Percentiles rank a stretch among this genome's conserved stretches.
These are phyloP conservation scores for Ascocoryne sarcoides DNA, from an alignment of 2,329 filamentous ascomycete genomes.

Conservation along the genomic window DNA sequence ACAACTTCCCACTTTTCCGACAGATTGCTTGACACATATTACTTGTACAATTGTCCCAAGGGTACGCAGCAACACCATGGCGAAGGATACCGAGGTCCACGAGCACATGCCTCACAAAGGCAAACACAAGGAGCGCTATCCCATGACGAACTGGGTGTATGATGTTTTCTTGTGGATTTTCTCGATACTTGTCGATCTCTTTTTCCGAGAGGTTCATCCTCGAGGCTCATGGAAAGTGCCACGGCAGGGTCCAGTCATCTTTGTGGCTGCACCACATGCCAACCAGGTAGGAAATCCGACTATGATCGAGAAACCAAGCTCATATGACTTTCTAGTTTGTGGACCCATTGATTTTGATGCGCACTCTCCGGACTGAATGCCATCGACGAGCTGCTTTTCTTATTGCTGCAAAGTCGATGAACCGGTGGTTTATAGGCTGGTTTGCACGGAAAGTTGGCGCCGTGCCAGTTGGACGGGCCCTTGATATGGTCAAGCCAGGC, in stretches of 20 bases:
- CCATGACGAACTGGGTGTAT: constrained; percentile 67
- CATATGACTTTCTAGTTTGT: constrained; percentile 59
- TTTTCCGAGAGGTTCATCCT: constrained; percentile 96
- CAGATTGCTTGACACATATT: too few species aligned
- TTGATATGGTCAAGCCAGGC: constrained; percentile 77
- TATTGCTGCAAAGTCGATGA: constrained; percentile 91
- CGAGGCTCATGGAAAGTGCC: constrained; percentile 93
- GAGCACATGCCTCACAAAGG: constrained; percentile 2
- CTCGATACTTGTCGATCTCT: constrained; percentile 82
- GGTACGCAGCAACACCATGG: neutral
- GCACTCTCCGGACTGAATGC: constrained; percentile 75
- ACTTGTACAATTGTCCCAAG: too few species aligned
- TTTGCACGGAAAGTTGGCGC: constrained; percentile 77
- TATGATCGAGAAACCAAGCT: neutral
- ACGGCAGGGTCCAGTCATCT: constrained; percentile 76
- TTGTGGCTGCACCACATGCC: constrained; percentile 90
- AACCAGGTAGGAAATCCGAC: constrained; percentile 62
- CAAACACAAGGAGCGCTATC: constrained; percentile 47
- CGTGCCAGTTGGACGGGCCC: constrained; percentile 85
- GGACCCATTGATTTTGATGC: constrained; percentile 88
- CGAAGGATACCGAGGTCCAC: neutral
- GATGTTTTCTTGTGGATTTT: constrained; percentile 71
- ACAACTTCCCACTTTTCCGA: neutral
- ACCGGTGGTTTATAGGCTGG: constrained; percentile 80
- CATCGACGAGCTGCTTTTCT: constrained; percentile 84